Evolutionary conservation across 306 rosid species (phyloP).

Genomic region (Quercus rubra): DNA sequence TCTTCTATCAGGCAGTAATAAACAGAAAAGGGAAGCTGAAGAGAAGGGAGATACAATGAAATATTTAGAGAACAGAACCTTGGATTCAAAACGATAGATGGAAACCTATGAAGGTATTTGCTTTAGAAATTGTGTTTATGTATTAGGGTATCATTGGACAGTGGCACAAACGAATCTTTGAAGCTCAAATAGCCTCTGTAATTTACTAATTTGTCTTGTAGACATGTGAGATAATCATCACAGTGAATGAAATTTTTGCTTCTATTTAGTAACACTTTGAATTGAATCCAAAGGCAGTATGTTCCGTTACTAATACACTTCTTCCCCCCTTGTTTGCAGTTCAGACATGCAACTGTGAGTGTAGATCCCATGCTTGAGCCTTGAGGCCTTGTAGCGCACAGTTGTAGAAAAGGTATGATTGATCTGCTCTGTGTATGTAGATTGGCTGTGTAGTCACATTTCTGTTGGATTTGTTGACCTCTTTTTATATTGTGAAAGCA

Average conservation of each 20-base stretch:
- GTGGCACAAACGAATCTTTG: neutral
- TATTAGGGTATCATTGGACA: neutral
- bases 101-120: slow-evolving; percentile 89
- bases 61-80: slow-evolving; percentile 36
- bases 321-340: slow-evolving; percentile 42
- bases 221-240: neutral
- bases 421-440: neutral
- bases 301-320: slow-evolving; percentile 18
- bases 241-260: neutral
- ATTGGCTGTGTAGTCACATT: neutral
- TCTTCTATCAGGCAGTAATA: slow-evolving; percentile 17
- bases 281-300: neutral
- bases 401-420: slow-evolving; percentile 46
- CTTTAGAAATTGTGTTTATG: slow-evolving; percentile 12
- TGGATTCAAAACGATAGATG: slow-evolving; percentile 76
- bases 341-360: slow-evolving; percentile 80
- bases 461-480: neutral
- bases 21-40: slow-evolving; percentile 70
- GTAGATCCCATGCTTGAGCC: slow-evolving; percentile 78
- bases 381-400: slow-evolving; percentile 53
- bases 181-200: neutral
- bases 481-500: neutral
- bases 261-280: neutral
- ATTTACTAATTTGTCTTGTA: neutral
- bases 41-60: too few relatives aligned